Percentiles rank a stretch among this genome's conserved stretches.
Conservation (phyloP, 1,284 basidiomycete species). For the Ceratobasidium papillatum region DNA sequence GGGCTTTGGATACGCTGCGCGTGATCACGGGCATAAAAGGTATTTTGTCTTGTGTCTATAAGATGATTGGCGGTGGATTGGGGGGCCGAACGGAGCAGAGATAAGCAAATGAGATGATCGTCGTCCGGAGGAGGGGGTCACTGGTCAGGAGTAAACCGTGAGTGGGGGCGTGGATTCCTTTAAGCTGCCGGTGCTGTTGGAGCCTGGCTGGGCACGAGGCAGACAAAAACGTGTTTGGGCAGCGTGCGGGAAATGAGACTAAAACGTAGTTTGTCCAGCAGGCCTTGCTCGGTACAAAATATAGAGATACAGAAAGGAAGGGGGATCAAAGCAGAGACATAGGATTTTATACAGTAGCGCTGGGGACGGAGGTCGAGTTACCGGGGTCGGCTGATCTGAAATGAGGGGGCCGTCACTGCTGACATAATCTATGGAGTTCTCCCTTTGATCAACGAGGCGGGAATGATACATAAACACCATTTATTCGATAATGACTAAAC, state of each 20-base stretch:
- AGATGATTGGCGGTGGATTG: neutral
- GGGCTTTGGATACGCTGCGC: conserved; percentile 25
- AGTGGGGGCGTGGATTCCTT: neutral
- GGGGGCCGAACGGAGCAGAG: neutral
- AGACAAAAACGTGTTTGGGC: conserved; percentile 22
- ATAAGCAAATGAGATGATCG: conserved; percentile 12
- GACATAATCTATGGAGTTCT: conserved; percentile 2
- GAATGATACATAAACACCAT: neutral
- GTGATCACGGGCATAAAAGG: conserved; percentile 11
- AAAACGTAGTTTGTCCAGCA: neutral
- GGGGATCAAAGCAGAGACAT: neutral
- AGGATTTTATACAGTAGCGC: neutral
- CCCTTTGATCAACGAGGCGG: conserved; percentile 25
- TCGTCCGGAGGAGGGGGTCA: conserved; percentile 11
- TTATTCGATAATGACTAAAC: neutral
- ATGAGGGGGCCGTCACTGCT: neutral
- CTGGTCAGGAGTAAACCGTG: conserved; percentile 1
- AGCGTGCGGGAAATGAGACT: neutral
- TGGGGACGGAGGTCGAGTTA: conserved; percentile 1
- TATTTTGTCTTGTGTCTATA: too few relatives aligned
- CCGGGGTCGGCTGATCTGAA: neutral
- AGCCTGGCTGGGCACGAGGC: conserved; percentile 26
- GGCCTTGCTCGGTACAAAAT: neutral
- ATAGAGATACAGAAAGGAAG: neutral
- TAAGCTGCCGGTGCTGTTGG: conserved; percentile 3